Evolutionary conservation across 495 filamentous ascomycete genomes (phyloP).

Genomic region (Symbiotaphrina buchneri): DNA sequence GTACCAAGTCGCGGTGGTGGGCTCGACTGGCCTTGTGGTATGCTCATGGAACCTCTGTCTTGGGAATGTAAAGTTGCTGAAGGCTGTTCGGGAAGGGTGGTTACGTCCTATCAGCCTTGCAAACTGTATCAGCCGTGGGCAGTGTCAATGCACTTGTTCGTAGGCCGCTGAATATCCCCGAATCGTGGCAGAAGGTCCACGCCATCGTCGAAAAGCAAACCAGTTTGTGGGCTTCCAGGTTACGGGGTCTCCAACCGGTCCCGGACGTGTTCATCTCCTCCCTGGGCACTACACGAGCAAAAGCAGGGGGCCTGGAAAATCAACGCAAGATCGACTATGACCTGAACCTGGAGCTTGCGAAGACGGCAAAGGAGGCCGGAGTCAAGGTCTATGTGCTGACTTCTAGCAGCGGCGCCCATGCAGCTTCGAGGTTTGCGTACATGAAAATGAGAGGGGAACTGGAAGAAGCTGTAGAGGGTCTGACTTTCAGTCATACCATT

Average conservation of each 20-base stretch:
- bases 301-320: slow-evolving; percentile 44
- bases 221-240: slow-evolving; percentile 27
- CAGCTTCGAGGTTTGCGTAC: slow-evolving; percentile 14
- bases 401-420: slow-evolving; percentile 27
- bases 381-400: slow-evolving; percentile 46
- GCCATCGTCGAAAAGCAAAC: slow-evolving; percentile 22
- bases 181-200: slow-evolving; percentile 20
- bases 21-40: slow-evolving; percentile 5
- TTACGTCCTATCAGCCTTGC: too few species aligned
- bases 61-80: too few species aligned
- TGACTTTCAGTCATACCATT: slow-evolving; percentile 52
- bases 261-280: slow-evolving; percentile 40
- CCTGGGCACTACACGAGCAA: slow-evolving; percentile 40
- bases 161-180: too few species aligned
- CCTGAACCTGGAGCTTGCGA: slow-evolving; percentile 45
- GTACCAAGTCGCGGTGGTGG: too few species aligned
- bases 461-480: slow-evolving; percentile 45
- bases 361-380: slow-evolving; percentile 37
- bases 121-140: too few species aligned
- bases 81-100: too few species aligned
- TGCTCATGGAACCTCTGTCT: too few species aligned
- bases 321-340: slow-evolving; percentile 62
- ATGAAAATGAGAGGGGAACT: slow-evolving; percentile 55
- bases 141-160: too few species aligned
- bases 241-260: slow-evolving; percentile 27